These are phyloP conservation scores for Pseudocercospora ulei DNA, from an alignment of 2,329 filamentous ascomycete genomes.

Conservation along the genomic window DNA sequence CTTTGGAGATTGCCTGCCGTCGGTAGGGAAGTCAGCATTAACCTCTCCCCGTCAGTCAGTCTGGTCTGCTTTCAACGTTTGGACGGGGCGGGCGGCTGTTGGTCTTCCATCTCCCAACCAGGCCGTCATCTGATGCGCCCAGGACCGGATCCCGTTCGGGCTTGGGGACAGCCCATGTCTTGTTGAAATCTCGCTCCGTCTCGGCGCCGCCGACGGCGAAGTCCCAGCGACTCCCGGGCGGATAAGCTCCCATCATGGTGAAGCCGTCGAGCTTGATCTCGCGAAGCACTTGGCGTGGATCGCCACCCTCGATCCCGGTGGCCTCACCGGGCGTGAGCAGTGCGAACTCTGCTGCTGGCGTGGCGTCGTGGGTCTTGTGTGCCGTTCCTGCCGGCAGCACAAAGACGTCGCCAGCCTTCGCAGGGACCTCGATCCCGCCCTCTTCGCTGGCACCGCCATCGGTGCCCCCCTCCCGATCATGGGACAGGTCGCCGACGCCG, in stretches of 20 bases:
- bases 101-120: constrained; percentile 33
- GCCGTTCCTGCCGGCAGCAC: constrained; percentile 49
- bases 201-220: constrained; percentile 43
- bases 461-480: constrained; percentile 37
- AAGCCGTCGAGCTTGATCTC: constrained; percentile 39
- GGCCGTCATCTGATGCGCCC: constrained; percentile 35
- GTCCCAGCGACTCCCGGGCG: constrained; percentile 43
- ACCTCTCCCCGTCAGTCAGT: no score
- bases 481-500: constrained; percentile 44
- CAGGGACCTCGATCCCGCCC: constrained; percentile 44
- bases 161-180: constrained; percentile 41
- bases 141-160: constrained; percentile 44
- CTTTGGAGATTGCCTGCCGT: no score
- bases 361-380: constrained; percentile 46
- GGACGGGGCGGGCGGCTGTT: neutral
- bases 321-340: constrained; percentile 42
- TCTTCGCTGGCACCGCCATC: constrained; percentile 37
- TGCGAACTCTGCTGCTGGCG: constrained; percentile 34
- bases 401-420: constrained; percentile 49
- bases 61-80: neutral
- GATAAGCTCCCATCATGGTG: constrained; percentile 52
- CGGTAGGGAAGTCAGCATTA: no score
- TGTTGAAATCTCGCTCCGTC: constrained; percentile 36
- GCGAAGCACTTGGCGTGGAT: constrained; percentile 34
- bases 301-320: constrained; percentile 32